Evolutionary conservation across 192 early-diverging fungal species (phyloP), one percentile per base, ranked within the genome.

Genomic region (Backusella sp.): DNA sequence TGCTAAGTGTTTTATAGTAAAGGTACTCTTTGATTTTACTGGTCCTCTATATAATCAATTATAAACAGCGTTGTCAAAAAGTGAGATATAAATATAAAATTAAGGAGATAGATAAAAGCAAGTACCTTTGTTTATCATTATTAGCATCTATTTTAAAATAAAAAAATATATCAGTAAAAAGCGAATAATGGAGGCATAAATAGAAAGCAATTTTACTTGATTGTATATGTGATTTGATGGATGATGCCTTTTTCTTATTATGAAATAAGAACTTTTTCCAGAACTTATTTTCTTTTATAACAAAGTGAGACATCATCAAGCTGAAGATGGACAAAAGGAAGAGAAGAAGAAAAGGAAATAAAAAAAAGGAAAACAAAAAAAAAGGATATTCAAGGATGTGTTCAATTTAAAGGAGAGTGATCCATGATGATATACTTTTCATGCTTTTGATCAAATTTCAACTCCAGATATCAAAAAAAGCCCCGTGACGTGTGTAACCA

Each of bases 341-440:
- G 56, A 62, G 23, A 28, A 56, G n/a, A 56, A 56, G 19, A 53
- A 19, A n/a, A 21, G n/a, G 17, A 26, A 56, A 56, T 0, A 56
- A n/a, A 23, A 28, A 23, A 62, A 62, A 11, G 12, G 11, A 3
- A 28, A 59, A 28, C 28, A 62, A 62, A 62, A 59, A 59, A 62
- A 62, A 62, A 62, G 56, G 56, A 62, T 62, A 28, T 62, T 62
- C 23, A 62, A 62, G 56, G 56, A 62, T 62, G 23, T 56, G 32
- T 32, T 32, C 32, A 32, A 23, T 56, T 62, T 62, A 62, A 62
- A 62, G 56, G 56, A 62, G 56, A 59, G 19, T 26, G 21, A 59
- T 59, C n/a, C 19, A 28, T 59, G 9, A 21, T 59, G 56, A 23
- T 49, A n/a, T 39, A 39, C 11, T 49, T 49, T 49, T 49, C 17